These are phyloP conservation scores for Fraxinus americana DNA, from an alignment of 257 asterid genomes.

Conservation along the genomic window DNA sequence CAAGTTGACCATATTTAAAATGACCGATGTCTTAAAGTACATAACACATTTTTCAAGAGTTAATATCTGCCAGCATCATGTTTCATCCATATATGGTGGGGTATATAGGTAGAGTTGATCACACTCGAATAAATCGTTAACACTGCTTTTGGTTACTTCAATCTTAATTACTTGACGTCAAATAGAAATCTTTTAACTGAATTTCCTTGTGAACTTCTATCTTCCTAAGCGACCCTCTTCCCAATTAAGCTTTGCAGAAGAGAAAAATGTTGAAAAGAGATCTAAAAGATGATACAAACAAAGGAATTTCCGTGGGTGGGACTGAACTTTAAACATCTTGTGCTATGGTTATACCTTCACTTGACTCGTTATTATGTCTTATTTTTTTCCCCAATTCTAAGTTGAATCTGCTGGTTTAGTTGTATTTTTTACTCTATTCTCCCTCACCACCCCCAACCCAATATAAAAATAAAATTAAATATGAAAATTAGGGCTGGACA, in stretches of 20 bases:
- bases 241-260: not conserved
- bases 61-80: not conserved
- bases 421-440: no score
- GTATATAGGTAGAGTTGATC: not conserved
- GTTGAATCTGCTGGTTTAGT: not conserved
- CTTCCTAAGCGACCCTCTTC: not conserved
- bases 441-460: no score
- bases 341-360: not conserved
- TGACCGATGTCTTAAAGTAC: no score
- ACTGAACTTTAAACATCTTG: not conserved
- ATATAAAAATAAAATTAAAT: no score
- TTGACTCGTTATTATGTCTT: not conserved
- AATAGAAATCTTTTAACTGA: not conserved
- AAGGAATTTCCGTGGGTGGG: not conserved
- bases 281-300: not conserved
- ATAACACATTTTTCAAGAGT: not conserved
- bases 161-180: not conserved
- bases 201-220: not conserved
- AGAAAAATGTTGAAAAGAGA: not conserved
- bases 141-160: not conserved
- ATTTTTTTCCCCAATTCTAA: not conserved
- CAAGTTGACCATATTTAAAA: not conserved
- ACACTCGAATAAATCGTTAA: not conserved
- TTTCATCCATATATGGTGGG: not conserved
- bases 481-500: no score